Conservation (phyloP, 2,329 filamentous ascomycete species). For the Xylaria digitata region DNA sequence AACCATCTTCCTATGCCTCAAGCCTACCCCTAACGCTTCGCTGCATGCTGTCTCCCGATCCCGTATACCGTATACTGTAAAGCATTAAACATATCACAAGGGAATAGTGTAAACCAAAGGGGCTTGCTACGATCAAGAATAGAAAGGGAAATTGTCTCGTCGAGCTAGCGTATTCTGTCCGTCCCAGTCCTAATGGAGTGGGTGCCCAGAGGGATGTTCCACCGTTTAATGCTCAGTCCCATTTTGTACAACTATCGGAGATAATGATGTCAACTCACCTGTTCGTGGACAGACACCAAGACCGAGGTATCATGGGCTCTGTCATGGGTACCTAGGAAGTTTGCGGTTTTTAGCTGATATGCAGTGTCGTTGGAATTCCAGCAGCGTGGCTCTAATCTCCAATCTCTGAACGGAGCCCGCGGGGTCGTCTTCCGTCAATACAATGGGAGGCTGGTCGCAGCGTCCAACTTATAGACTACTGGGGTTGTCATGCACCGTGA, state of each 20-base stretch:
- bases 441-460: conserved; percentile 2
- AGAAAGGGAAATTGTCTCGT: conserved; percentile 10
- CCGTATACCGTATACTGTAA: background rate
- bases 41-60: no score
- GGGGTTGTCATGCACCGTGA: conserved; percentile 22
- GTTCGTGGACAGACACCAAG: background rate
- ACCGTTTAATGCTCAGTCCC: background rate
- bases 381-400: conserved; percentile 18
- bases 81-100: background rate
- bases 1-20: conserved; percentile 18
- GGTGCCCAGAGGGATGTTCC: conserved; percentile 17
- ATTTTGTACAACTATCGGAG: background rate
- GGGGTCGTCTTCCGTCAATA: background rate
- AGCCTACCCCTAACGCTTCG: background rate
- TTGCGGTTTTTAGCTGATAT: background rate
- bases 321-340: background rate
- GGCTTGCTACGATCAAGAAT: no score
- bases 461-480: conserved; percentile 8
- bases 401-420: background rate
- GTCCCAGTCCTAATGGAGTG: conserved; percentile 27
- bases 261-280: background rate
- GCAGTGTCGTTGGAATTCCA: background rate
- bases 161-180: background rate
- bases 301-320: background rate
- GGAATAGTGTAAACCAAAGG: background rate